Evolutionary conservation across 2,329 filamentous ascomycete species (phyloP).

Genomic region (Tolypocladium tropicale): DNA sequence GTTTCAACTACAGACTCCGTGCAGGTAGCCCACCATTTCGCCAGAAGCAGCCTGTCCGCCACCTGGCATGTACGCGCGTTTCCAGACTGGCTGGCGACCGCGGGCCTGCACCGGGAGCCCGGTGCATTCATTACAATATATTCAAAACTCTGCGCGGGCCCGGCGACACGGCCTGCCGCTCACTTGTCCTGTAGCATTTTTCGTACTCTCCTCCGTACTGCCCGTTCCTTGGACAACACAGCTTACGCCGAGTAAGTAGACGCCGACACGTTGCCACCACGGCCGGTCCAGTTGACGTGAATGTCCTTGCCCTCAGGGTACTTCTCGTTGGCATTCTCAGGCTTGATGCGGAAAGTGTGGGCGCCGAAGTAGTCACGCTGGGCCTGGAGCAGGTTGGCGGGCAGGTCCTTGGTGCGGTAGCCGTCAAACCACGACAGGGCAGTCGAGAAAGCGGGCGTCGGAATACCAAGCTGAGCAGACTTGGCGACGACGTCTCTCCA

Average conservation of each 20-base stretch:
- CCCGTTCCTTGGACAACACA: slow-evolving; percentile 1
- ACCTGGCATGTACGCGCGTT: neutral
- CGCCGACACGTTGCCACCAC: slow-evolving; percentile 92
- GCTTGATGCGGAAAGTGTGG: slow-evolving; percentile 84
- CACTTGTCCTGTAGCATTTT: neutral
- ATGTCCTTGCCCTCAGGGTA: slow-evolving; percentile 81
- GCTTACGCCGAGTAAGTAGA: slow-evolving; percentile 93
- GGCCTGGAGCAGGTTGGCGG: slow-evolving; percentile 95
- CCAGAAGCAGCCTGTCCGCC: neutral
- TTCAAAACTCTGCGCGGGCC: slow-evolving; percentile 1
- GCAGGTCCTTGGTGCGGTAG: slow-evolving; percentile 93
- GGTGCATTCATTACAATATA: neutral
- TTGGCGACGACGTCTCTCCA: slow-evolving; percentile 90
- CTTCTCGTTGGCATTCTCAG: slow-evolving; percentile 63
- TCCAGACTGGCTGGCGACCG: neutral
- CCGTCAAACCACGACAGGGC: slow-evolving; percentile 98
- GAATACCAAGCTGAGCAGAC: slow-evolving; percentile 88
- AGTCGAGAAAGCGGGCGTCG: slow-evolving; percentile 91
- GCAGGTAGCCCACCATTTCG: neutral
- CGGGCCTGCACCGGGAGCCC: neutral
- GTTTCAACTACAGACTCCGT: neutral
- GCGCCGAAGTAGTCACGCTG: slow-evolving; percentile 99
- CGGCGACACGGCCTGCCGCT: neutral
- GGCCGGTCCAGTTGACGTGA: slow-evolving; percentile 99
- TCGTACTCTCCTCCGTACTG: neutral